Evolutionary conservation across 1,139 yeast genomes (phyloP).

Genomic region (Candida mesenterica): DNA sequence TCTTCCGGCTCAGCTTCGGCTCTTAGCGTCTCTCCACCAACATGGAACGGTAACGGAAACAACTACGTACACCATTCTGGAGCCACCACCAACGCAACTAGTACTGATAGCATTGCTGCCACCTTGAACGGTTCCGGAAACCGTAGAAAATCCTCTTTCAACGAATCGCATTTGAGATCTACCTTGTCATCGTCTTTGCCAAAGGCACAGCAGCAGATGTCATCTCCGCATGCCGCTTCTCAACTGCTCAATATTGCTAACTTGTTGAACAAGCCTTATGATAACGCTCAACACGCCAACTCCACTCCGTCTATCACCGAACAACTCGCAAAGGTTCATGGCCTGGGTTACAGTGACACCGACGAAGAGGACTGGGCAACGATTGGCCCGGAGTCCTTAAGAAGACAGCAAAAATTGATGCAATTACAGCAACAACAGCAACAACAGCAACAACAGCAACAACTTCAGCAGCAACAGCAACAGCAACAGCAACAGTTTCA

Average conservation of each 20-base stretch:
- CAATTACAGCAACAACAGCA: constrained; percentile 4
- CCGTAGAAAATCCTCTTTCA: constrained; percentile 44
- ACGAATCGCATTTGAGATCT: constrained; percentile 43
- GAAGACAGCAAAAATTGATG: constrained; percentile 22
- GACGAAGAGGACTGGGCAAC: constrained; percentile 97
- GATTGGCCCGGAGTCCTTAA: constrained; percentile 69
- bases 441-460: not conserved
- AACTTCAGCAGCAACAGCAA: not conserved
- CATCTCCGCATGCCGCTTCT: constrained; percentile 10
- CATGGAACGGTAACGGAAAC: constrained; percentile 27
- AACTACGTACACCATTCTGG: constrained; percentile 19
- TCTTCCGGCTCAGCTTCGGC: constrained; percentile 14
- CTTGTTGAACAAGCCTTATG: constrained; percentile 16
- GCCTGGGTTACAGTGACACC: constrained; percentile 45
- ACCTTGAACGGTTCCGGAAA: constrained; percentile 16
- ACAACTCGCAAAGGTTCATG: constrained; percentile 5
- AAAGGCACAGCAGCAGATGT: constrained; percentile 4
- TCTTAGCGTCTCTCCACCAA: constrained; percentile 24
- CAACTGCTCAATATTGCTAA: constrained; percentile 15
- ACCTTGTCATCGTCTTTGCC: constrained; percentile 32
- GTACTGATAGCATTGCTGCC: constrained; percentile 19
- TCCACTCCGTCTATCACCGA: constrained; percentile 15
- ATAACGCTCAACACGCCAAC: constrained; percentile 10
- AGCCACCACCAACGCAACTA: constrained; percentile 16
- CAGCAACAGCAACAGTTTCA: not conserved